Evolutionary conservation across 1,284 basidiomycete genomes (phyloP).

Genomic region (Ganoderma leucocontextum): DNA sequence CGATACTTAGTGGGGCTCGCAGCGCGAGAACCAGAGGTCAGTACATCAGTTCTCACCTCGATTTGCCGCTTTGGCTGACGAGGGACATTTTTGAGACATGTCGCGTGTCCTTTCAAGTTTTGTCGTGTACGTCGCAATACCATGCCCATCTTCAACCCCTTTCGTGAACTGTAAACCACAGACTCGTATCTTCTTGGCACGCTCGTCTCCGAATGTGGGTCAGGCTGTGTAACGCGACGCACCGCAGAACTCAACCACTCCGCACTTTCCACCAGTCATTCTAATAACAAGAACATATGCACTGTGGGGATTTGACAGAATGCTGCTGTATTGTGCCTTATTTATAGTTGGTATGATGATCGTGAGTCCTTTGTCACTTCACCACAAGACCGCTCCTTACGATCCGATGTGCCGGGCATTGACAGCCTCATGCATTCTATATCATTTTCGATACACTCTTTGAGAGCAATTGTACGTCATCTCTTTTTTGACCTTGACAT

Average conservation of each 20-base stretch:
- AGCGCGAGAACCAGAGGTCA: not conserved
- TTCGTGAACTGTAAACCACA: not conserved
- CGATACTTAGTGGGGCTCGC: not conserved
- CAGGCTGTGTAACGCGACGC: too few species aligned
- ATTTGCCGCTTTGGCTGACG: not conserved
- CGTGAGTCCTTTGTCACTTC: not conserved
- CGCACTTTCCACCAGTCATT: not conserved
- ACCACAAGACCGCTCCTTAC: not conserved
- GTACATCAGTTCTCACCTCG: not conserved
- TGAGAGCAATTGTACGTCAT: not conserved
- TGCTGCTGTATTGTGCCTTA: not conserved
- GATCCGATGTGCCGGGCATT: too few species aligned
- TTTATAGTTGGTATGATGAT: not conserved
- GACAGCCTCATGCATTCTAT: conserved; percentile 5
- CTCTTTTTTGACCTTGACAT: not conserved
- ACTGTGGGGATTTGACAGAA: conserved; percentile 1
- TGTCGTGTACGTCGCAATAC: not conserved
- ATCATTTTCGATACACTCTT: not conserved
- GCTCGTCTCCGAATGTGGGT: conserved; percentile 1
- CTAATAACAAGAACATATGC: conserved; percentile 1
- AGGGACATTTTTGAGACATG: not conserved
- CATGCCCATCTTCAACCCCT: not conserved
- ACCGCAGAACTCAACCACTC: not conserved
- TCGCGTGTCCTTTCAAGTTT: not conserved
- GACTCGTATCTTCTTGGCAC: not conserved